Evolutionary conservation across 2,329 filamentous ascomycete species (phyloP), one percentile per base, ranked within the genome.

Genomic region (Pezicula rhizophila): DNA sequence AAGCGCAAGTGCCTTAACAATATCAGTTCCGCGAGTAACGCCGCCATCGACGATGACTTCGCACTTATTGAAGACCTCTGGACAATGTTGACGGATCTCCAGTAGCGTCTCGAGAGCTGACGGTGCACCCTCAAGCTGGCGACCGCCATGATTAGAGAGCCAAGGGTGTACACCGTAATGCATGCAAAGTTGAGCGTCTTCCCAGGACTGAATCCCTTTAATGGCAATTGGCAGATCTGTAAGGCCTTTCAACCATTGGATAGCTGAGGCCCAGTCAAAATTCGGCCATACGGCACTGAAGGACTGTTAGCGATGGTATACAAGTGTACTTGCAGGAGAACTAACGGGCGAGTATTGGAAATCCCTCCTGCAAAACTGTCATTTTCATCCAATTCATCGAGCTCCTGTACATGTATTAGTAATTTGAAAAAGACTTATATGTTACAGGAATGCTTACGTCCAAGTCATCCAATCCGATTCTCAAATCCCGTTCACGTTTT

Each of bases 41-140:
- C 80, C 80, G 1, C 75, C 80, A 64, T 84, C 79, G 59, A 74
- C 83, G 70, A 80, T 80, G 52, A 83, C 70, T 57, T 77, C 72
- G 34, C 45, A 45, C 33, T 50, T 38, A 25, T 52, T 43, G 31
- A 57, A 54, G n/a, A 58, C 50, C 41, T 56, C 46, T 2, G 57
- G 59, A 14, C 31, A 40, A 15, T 57, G 62, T 53, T 56, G 66
- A 2, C 71, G 73, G 50, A 83, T 82, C 47, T 73, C 74, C 64
- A 82, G 76, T 50, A 82, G 58, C 2, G 76, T 76, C 58, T 83
- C 79, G 39, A 83, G 60, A 55, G 74, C 78, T 17, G 74, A 78
- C 43, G 79, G 70, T 2, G 79, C 78, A 17, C 15, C 26, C 14
- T 38, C 35, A 15, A 38, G 11, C 14, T 38, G 35, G 7, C 35